A percentile compares a stretch with the other conserved stretches of the same genome.
Conservation (phyloP, 83 land plant genomes). For the Picea mariana region DNA sequence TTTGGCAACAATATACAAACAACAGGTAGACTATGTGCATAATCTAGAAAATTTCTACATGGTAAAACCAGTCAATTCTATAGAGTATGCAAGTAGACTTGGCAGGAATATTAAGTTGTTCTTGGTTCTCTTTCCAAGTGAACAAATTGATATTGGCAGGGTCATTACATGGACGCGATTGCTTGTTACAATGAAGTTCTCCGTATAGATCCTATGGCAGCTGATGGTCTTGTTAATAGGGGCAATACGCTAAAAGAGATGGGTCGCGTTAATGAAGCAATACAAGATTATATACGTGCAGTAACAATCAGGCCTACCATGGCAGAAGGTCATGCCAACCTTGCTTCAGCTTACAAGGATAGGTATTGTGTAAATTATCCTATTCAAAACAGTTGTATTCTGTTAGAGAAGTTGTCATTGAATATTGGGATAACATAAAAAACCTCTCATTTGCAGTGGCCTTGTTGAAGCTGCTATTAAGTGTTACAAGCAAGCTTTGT, state of each 20-base stretch:
- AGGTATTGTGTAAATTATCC: constrained; percentile 44
- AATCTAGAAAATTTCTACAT: not conserved
- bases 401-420: not conserved
- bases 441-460: constrained; percentile 54
- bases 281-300: constrained; percentile 94
- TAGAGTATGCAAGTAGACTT: not conserved
- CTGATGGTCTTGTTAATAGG: constrained; percentile 96
- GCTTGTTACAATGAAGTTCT: constrained; percentile 99
- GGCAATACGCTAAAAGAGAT: constrained; percentile 95
- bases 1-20: constrained; percentile 94
- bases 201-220: constrained; percentile 94
- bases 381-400: not conserved
- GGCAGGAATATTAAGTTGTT: constrained; percentile 8
- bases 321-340: constrained; percentile 99
- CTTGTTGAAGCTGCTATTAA: constrained; percentile 93
- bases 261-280: constrained; percentile 97
- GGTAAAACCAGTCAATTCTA: not conserved
- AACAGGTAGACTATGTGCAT: constrained; percentile 65
- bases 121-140: constrained; percentile 15
- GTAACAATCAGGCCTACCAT: constrained; percentile 88
- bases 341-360: constrained; percentile 99
- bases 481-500: constrained; percentile 92
- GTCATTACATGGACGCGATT: constrained; percentile 94
- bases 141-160: constrained; percentile 50
- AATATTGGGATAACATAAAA: not conserved